phyloP scores from a whole-genome alignment of 2,329 filamentous ascomycete species.

The Fusarium phyllophilum region DNA sequence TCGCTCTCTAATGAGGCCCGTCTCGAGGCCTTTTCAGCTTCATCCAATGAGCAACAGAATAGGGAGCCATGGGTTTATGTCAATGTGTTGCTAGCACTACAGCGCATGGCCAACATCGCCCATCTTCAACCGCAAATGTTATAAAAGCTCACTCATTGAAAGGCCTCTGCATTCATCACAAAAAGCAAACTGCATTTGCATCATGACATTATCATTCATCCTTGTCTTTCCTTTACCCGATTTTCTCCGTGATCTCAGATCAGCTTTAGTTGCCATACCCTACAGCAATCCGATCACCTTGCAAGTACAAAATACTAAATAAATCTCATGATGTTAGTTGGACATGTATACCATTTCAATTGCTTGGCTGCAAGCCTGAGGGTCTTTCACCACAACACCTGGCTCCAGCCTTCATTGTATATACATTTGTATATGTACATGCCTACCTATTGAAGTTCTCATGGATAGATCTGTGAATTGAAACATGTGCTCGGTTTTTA shows the following conservation, averaged over 20 bases:
- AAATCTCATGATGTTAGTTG: neutral
- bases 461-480: slow-evolving; percentile 3
- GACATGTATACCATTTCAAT: neutral
- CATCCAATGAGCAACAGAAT: slow-evolving; percentile 15
- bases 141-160: slow-evolving; percentile 1
- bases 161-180: neutral
- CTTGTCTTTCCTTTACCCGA: slow-evolving; percentile 31
- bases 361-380: neutral
- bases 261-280: slow-evolving; percentile 21
- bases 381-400: neutral
- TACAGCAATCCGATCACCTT: slow-evolving; percentile 7
- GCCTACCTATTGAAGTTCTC: neutral
- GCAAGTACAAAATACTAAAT: neutral
- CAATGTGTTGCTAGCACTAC: neutral
- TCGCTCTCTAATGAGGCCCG: slow-evolving; percentile 1
- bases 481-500: slow-evolving; percentile 10
- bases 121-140: neutral
- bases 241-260: slow-evolving; percentile 36
- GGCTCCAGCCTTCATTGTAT: slow-evolving; percentile 4
- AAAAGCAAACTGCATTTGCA: neutral
- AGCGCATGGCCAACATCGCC: slow-evolving; percentile 1
- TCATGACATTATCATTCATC: slow-evolving; percentile 3
- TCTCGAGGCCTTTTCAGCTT: neutral
- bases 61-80: neutral
- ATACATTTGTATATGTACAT: slow-evolving; percentile 2